Evolutionary conservation across 2,329 filamentous ascomycete species (phyloP).

Genomic region (Fusarium pseudocircinatum): DNA sequence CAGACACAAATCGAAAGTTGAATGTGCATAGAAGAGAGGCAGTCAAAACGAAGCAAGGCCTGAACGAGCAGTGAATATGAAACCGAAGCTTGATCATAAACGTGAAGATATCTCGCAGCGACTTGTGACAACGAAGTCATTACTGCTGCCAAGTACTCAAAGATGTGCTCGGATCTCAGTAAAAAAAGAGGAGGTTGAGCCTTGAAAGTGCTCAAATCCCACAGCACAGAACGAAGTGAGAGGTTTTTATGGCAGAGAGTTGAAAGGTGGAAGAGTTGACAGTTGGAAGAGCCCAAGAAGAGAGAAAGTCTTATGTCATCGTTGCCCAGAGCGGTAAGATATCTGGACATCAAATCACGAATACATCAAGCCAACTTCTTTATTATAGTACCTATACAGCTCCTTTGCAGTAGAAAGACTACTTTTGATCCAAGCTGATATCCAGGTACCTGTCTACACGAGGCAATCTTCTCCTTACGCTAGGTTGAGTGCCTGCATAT

Average conservation of each 20-base stretch:
- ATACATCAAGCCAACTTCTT: background rate
- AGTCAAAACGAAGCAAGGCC: background rate
- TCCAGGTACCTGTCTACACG: background rate
- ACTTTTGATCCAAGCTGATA: background rate
- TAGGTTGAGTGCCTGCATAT: background rate
- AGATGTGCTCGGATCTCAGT: background rate
- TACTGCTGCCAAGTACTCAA: background rate
- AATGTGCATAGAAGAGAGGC: fast-evolving
- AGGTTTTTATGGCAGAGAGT: background rate
- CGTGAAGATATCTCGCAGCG: background rate
- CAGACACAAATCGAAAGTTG: background rate
- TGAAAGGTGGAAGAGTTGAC: background rate
- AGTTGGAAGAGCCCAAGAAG: background rate
- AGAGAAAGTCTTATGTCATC: background rate
- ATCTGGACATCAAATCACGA: background rate
- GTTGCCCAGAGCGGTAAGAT: fast-evolving
- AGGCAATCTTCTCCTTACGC: background rate
- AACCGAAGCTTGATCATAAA: fast-evolving
- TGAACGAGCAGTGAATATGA: fast-evolving
- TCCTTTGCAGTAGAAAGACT: fast-evolving
- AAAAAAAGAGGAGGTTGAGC: background rate
- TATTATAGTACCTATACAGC: fast-evolving
- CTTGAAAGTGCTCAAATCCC: fast-evolving
- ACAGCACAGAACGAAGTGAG: background rate
- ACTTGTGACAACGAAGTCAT: no score